A percentile compares a stretch with the other conserved stretches of the same genome.
Evolutionary conservation across 2,329 filamentous ascomycete genomes (phyloP).

Genomic region (Onygenales sp.): DNA sequence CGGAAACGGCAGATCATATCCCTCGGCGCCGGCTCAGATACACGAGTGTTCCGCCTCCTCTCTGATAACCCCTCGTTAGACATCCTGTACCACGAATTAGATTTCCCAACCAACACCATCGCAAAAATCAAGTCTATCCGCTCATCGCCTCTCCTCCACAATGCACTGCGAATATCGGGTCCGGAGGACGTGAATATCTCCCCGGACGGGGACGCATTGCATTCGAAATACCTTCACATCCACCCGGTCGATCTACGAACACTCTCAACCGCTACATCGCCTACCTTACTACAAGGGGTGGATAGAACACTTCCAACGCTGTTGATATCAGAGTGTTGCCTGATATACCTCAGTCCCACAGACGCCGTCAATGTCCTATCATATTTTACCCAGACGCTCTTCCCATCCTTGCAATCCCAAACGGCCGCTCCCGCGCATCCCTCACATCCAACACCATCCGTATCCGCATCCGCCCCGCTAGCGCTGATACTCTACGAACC

Average conservation of each 20-base stretch:
- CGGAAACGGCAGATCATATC: conserved; percentile 70
- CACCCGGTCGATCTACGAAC: conserved; percentile 64
- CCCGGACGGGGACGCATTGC: conserved; percentile 31
- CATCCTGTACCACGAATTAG: conserved; percentile 81
- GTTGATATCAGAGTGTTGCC: conserved; percentile 86
- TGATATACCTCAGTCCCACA: conserved; percentile 69
- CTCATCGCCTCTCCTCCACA: conserved; percentile 22
- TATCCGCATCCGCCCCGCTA: conserved; percentile 34
- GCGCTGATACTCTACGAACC: conserved; percentile 80
- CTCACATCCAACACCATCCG: not conserved
- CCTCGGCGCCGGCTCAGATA: conserved; percentile 88
- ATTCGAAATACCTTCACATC: conserved; percentile 40
- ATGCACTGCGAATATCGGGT: conserved; percentile 19
- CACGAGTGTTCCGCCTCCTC: conserved; percentile 69
- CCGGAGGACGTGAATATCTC: conserved; percentile 27
- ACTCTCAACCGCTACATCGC: conserved; percentile 30
- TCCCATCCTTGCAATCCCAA: conserved; percentile 18
- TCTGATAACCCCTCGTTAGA: conserved; percentile 31
- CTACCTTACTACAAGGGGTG: conserved; percentile 35
- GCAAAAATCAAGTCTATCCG: conserved; percentile 49
- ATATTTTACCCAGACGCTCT: conserved; percentile 51
- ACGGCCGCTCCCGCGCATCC: conserved; percentile 22
- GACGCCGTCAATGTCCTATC: conserved; percentile 56
- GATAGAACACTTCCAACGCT: conserved; percentile 61
- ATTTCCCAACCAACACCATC: conserved; percentile 67